These are phyloP conservation scores for Jaltomata sinuosa DNA, from an alignment of 257 asterid species.

Conservation along the genomic window DNA sequence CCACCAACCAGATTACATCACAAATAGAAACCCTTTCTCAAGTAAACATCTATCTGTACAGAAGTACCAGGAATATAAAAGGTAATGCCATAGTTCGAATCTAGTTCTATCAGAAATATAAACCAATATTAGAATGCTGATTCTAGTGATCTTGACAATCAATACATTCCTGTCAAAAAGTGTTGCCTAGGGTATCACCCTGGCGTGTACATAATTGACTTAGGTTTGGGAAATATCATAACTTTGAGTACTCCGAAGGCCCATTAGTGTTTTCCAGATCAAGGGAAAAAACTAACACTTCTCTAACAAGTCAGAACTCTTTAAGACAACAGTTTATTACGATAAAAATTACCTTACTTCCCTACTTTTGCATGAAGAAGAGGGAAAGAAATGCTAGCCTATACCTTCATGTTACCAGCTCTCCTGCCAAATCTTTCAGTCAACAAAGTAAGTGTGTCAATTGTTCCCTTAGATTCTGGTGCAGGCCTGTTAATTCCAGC, in stretches of 20 bases:
- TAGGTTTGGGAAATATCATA: neutral
- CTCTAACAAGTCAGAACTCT: neutral
- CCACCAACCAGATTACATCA: neutral
- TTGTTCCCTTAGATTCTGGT: constrained; percentile 20
- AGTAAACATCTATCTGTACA: neutral
- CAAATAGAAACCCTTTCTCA: neutral
- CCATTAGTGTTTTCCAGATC: neutral
- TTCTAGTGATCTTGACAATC: neutral
- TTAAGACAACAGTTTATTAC: neutral
- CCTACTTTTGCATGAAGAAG: neutral
- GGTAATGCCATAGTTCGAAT: neutral
- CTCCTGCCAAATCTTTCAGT: constrained; percentile 21
- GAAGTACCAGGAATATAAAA: neutral
- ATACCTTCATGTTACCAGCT: constrained; percentile 29
- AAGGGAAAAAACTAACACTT: neutral
- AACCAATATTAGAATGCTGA: neutral
- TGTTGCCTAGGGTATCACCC: neutral
- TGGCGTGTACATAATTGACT: neutral
- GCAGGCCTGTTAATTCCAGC: constrained; percentile 17
- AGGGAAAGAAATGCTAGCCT: neutral
- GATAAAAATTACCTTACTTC: neutral
- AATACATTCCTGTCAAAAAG: neutral
- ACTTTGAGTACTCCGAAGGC: neutral
- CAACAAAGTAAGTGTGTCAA: constrained; percentile 21
- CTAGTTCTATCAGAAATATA: neutral